Conservation (phyloP, 73 alveolate species). For the Uronychia binucleata region DNA sequence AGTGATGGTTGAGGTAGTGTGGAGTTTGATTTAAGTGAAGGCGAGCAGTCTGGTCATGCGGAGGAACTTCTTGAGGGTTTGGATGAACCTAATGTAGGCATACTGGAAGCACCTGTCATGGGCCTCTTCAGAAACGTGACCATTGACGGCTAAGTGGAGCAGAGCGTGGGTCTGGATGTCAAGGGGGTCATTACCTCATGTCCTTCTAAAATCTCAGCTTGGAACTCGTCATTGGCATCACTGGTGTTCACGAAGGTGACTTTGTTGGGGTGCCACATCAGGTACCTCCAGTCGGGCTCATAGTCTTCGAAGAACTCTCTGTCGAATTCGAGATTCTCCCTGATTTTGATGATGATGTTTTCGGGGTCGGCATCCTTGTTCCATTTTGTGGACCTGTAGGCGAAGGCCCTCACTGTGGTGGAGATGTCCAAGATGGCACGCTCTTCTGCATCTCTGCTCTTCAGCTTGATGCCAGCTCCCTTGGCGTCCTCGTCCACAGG, state of each 20-base stretch:
- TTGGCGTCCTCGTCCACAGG: constrained; percentile 76
- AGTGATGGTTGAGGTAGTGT: too few relatives aligned
- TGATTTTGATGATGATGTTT: constrained; percentile 54
- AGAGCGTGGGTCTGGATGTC: constrained; percentile 41
- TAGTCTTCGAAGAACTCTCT: constrained; percentile 77
- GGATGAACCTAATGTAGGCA: constrained; percentile 54
- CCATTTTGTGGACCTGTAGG: constrained; percentile 63
- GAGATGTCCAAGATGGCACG: constrained; percentile 72
- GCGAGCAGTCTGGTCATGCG: constrained; percentile 55
- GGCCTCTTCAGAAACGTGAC: constrained; percentile 52
- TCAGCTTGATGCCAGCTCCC: constrained; percentile 54
- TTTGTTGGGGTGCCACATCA: constrained; percentile 67
- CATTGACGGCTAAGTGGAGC: constrained; percentile 33
- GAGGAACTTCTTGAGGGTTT: constrained; percentile 62
- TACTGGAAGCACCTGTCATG: constrained; percentile 43
- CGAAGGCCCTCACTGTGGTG: constrained; percentile 54
- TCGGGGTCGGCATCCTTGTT: constrained; percentile 47
- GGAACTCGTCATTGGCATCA: constrained; percentile 30
- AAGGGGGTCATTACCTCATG: constrained; percentile 9
- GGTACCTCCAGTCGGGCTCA: constrained; percentile 75
- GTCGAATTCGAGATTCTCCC: constrained; percentile 74
- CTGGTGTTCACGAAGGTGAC: constrained; percentile 40
- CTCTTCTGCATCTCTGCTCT: constrained; percentile 68
- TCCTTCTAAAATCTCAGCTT: constrained; percentile 32
- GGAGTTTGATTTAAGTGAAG: constrained; percentile 50